phyloP scores from a whole-genome alignment of 2,329 filamentous ascomycete species.

The Pseudogymnoascus sp. region DNA sequence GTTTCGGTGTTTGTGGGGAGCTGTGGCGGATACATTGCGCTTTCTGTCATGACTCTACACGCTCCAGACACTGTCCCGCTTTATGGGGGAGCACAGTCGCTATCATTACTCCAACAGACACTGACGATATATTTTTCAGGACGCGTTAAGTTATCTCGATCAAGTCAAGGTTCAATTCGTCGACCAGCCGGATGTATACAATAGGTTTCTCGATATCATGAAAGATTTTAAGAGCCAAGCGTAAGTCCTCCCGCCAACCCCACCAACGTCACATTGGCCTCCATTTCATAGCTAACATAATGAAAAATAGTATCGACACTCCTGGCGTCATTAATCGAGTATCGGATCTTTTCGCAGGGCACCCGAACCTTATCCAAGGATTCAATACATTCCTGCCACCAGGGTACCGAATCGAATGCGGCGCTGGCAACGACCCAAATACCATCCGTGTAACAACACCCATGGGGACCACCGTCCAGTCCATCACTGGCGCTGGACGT shows the following conservation, averaged over 20 bases:
- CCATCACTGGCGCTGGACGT: constrained; percentile 53
- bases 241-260: constrained; percentile 41
- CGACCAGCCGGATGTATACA: constrained; percentile 95
- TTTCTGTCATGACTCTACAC: background rate
- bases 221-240: constrained; percentile 99
- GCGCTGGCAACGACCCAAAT: constrained; percentile 86
- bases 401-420: constrained; percentile 94
- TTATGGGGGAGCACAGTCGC: background rate
- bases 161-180: constrained; percentile 98
- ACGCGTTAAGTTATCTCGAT: constrained; percentile 90
- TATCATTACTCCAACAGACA: background rate
- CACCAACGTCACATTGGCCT: constrained; percentile 14
- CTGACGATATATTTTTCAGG: constrained; percentile 32
- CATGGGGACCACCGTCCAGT: constrained; percentile 91
- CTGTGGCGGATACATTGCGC: background rate
- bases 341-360: constrained; percentile 88
- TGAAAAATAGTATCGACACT: constrained; percentile 66
- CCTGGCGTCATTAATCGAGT: constrained; percentile 96
- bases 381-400: constrained; percentile 97
- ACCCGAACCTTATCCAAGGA: constrained; percentile 90
- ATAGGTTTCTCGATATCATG: constrained; percentile 96
- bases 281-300: background rate
- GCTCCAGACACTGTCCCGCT: background rate
- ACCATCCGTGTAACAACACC: constrained; percentile 95
- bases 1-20: background rate